A percentile compares a stretch with the other conserved stretches of the same genome.
These are phyloP conservation scores for Gracilaria domingensis DNA, from an alignment of 23 red algal genomes.

Conservation along the genomic window DNA sequence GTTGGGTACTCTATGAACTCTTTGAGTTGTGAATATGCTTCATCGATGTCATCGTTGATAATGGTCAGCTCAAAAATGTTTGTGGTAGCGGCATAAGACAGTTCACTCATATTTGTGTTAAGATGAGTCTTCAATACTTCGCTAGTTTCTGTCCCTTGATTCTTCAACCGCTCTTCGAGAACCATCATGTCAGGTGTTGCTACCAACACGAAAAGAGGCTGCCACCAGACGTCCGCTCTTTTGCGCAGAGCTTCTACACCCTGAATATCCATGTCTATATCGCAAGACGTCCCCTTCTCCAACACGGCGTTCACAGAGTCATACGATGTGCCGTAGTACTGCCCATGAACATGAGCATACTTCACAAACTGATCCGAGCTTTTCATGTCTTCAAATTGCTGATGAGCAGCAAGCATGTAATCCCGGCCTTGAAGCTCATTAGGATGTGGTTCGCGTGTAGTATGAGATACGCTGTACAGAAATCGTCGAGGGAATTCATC, in stretches of 20 bases:
- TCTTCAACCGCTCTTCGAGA: conserved; percentile 79
- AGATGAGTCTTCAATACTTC: conserved; percentile 70
- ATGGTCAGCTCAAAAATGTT: conserved; percentile 86
- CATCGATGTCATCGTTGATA: conserved; percentile 80
- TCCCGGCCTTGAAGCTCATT: conserved; percentile 82
- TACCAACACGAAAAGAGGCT: conserved; percentile 86
- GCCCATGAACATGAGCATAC: conserved; percentile 92
- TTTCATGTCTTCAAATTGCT: conserved; percentile 76
- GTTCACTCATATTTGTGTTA: conserved; percentile 78
- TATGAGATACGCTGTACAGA: conserved; percentile 88
- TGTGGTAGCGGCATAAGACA: conserved; percentile 77
- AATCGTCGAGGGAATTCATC: conserved; percentile 78
- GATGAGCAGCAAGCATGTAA: conserved; percentile 82
- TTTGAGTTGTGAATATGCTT: conserved; percentile 74
- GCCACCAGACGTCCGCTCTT: conserved; percentile 37
- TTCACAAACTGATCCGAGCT: conserved; percentile 83
- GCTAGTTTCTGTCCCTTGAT: conserved; percentile 78
- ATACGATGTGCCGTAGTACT: conserved; percentile 93
- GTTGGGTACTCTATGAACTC: conserved; percentile 44
- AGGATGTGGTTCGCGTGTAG: conserved; percentile 79
- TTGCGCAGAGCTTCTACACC: conserved; percentile 76
- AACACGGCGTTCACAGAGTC: conserved; percentile 73
- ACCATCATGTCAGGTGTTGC: conserved; percentile 80
- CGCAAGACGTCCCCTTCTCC: conserved; percentile 44
- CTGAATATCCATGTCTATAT: conserved; percentile 93